phyloP scores from a whole-genome alignment of 495 filamentous ascomycete genomes.

The Tuber melanosporum region DNA sequence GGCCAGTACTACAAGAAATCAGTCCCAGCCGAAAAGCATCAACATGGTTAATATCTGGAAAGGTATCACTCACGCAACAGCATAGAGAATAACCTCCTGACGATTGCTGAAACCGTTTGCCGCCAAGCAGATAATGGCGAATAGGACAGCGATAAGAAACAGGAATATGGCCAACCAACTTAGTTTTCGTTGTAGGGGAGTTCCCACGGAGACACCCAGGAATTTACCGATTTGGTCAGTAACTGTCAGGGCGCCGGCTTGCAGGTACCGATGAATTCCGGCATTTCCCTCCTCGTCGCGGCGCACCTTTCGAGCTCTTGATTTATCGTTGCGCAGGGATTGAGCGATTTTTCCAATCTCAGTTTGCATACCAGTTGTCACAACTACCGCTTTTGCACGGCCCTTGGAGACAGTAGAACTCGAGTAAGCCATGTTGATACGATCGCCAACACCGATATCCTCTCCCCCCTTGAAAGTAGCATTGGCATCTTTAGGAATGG shows the following conservation, averaged over 20 bases:
- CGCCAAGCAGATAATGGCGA: constrained; percentile 50
- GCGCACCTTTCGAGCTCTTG: constrained; percentile 51
- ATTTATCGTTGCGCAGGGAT: constrained; percentile 45
- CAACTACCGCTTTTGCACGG: constrained; percentile 47
- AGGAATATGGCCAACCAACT: constrained; percentile 50
- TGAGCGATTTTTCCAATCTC: constrained; percentile 50
- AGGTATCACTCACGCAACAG: constrained; percentile 44
- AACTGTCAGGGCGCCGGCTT: constrained; percentile 61
- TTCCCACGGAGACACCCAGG: constrained; percentile 59
- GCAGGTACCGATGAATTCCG: constrained; percentile 59
- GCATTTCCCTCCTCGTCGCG: constrained; percentile 54
- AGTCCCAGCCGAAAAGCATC: constrained; percentile 4
- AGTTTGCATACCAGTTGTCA: constrained; percentile 47
- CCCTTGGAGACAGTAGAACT: constrained; percentile 50
- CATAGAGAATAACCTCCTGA: constrained; percentile 51
- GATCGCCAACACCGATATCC: constrained; percentile 45
- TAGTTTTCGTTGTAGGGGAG: constrained; percentile 51
- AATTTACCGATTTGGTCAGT: constrained; percentile 63
- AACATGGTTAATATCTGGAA: not conserved
- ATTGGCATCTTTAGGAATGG: constrained; percentile 44
- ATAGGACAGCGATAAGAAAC: constrained; percentile 49
- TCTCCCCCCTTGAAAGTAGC: constrained; percentile 42
- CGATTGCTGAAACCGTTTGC: constrained; percentile 48
- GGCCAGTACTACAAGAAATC: constrained; percentile 48
- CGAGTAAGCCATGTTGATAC: constrained; percentile 49